These are phyloP conservation scores for Mrakia gelida DNA, from an alignment of 768 basidiomycete species.

Conservation along the genomic window DNA sequence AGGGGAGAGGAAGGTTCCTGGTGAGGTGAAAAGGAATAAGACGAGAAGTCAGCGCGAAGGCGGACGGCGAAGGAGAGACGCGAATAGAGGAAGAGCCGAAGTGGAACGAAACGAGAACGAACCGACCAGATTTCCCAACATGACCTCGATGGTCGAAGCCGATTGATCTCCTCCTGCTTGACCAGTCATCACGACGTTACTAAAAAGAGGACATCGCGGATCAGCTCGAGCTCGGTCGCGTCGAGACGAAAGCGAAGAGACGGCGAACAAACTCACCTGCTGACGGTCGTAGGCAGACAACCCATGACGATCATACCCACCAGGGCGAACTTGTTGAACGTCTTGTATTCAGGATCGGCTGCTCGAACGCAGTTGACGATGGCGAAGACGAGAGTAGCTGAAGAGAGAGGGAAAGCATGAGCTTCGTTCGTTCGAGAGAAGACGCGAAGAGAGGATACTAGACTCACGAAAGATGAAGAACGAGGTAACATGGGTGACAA, in stretches of 20 bases:
- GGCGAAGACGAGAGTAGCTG: conserved; percentile 39
- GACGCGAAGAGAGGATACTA: background rate
- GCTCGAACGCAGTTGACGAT: conserved; percentile 36
- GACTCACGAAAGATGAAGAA: conserved; percentile 39
- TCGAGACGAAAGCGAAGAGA: background rate
- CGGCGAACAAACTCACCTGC: background rate
- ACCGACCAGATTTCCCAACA: conserved; percentile 41
- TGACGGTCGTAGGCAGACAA: conserved; percentile 32
- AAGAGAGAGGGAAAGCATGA: no score
- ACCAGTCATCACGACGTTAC: conserved; percentile 43
- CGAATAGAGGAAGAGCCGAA: background rate
- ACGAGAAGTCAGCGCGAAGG: background rate
- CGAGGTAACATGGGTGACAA: conserved; percentile 39
- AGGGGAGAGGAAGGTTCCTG: conserved; percentile 40
- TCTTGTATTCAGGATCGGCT: conserved; percentile 34
- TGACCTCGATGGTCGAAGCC: conserved; percentile 41
- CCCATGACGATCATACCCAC: conserved; percentile 41
- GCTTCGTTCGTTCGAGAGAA: background rate
- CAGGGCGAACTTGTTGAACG: conserved; percentile 37
- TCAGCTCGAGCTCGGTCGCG: conserved; percentile 1
- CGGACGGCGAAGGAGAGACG: background rate
- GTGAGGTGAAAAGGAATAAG: background rate
- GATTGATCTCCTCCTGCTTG: conserved; percentile 42
- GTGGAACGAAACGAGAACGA: background rate
- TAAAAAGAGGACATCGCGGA: conserved; percentile 19